These are phyloP conservation scores for Boletus pseudo-olivaceus DNA, from an alignment of 768 basidiomycete genomes.

Conservation along the genomic window DNA sequence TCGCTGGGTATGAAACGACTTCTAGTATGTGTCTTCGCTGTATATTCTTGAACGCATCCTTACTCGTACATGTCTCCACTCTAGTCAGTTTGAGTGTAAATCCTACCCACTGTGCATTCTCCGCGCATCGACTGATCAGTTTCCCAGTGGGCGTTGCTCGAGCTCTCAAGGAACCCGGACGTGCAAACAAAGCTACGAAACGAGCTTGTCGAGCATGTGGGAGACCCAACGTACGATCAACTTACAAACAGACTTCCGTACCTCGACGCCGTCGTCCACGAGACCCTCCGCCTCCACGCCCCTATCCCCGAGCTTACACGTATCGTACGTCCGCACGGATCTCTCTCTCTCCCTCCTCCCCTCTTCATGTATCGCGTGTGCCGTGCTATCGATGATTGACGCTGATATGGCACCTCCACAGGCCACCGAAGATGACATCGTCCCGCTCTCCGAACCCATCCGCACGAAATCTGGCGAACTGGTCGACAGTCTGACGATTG, in stretches of 20 bases:
- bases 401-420: constrained; percentile 11
- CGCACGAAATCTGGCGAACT: constrained; percentile 36
- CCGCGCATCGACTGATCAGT: not conserved
- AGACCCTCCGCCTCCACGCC: constrained; percentile 31
- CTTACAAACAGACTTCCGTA: constrained; percentile 47
- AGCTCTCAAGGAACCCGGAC: not conserved
- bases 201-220: constrained; percentile 41
- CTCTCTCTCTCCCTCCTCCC: constrained; percentile 26
- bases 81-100: constrained; percentile 18
- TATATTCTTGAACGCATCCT: too few relatives aligned
- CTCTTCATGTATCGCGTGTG: not conserved
- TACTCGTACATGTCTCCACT: not conserved
- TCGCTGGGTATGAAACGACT: constrained; percentile 18
- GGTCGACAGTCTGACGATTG: constrained; percentile 39
- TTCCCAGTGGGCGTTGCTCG: constrained; percentile 47
- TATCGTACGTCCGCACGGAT: not conserved
- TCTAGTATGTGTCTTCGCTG: not conserved
- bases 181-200: constrained; percentile 42
- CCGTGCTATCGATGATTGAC: not conserved
- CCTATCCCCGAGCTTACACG: not conserved
- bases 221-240: constrained; percentile 53
- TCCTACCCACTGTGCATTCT: not conserved
- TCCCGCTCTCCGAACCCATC: constrained; percentile 29
- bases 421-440: constrained; percentile 50
- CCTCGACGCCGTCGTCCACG: constrained; percentile 48